These are phyloP conservation scores for Cladosporium sp. DNA, from an alignment of 2,329 filamentous ascomycete genomes.

Conservation along the genomic window DNA sequence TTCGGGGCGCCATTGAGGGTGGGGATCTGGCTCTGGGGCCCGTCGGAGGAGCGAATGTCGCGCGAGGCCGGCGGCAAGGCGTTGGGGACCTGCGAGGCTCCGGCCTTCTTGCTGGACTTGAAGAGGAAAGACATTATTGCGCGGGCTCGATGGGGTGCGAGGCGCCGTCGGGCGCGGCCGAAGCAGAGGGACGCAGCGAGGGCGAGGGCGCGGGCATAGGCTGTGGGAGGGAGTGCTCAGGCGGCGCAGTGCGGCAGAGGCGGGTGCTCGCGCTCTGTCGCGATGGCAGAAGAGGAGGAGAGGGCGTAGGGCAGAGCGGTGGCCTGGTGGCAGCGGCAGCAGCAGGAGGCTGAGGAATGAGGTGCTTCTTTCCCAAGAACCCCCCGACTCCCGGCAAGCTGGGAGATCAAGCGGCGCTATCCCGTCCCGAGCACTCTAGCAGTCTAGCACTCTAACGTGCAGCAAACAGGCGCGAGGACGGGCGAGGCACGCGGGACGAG, in stretches of 20 bases:
- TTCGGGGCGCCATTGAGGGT: constrained; percentile 40
- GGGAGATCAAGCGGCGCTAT: not conserved
- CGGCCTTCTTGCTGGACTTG: constrained; percentile 39
- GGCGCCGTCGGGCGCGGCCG: constrained; percentile 11
- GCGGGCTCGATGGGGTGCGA: constrained; percentile 1
- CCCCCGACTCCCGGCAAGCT: not conserved
- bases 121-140: constrained; percentile 47
- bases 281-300: not conserved
- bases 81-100: constrained; percentile 19
- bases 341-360: constrained; percentile 3
- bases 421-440: not conserved
- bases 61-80: constrained; percentile 49
- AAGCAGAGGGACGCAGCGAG: constrained; percentile 5
- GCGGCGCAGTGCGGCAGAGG: not conserved
- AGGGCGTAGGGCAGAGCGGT: not conserved
- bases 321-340: not conserved
- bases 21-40: constrained; percentile 36
- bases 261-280: not conserved
- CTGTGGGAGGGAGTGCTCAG: not conserved
- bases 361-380: not conserved
- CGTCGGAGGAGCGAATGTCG: constrained; percentile 53
- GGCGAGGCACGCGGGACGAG: no score
- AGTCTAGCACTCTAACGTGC: not conserved
- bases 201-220: constrained; percentile 9
- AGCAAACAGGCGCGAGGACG: not conserved